Evolutionary conservation across 257 asterid species (phyloP).

Genomic region (Solanum bukasovii): DNA sequence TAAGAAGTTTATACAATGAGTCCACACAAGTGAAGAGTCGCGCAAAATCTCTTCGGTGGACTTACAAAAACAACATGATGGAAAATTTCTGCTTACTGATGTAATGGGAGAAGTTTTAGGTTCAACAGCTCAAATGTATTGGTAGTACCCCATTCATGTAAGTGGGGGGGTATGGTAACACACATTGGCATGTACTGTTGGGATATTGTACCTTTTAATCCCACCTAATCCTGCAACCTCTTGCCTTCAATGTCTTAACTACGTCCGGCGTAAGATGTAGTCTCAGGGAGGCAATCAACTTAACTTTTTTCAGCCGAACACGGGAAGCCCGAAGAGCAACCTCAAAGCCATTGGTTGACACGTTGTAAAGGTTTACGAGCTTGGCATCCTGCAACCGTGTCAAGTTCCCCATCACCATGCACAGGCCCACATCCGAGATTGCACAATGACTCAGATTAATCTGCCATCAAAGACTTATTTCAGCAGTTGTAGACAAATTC

Average conservation of each 20-base stretch:
- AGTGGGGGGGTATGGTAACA: neutral
- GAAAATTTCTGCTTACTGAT: neutral
- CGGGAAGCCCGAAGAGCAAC: slow-evolving; percentile 49
- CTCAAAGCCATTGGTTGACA: slow-evolving; percentile 49
- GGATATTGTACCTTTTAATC: slow-evolving; percentile 18
- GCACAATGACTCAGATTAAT: slow-evolving; percentile 42
- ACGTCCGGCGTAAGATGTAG: slow-evolving; percentile 32
- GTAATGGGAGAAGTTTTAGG: neutral
- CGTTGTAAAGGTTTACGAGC: slow-evolving; percentile 37
- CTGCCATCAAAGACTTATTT: slow-evolving; percentile 19
- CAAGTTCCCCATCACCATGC: slow-evolving; percentile 64
- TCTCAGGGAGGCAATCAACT: slow-evolving; percentile 34
- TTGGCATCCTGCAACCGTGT: slow-evolving; percentile 57
- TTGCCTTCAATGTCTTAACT: slow-evolving; percentile 28
- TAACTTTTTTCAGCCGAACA: slow-evolving; percentile 47
- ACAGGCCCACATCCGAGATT: slow-evolving; percentile 52
- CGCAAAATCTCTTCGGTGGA: neutral
- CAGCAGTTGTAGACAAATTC: neutral
- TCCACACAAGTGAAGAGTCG: neutral
- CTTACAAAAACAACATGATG: neutral
- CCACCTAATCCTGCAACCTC: slow-evolving; percentile 74
- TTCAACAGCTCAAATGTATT: neutral
- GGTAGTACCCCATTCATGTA: neutral
- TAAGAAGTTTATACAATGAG: neutral
- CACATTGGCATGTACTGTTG: neutral